Evolutionary conservation across 2,329 filamentous ascomycete genomes (phyloP).

Genomic region (Pochonia chlamydosporia): DNA sequence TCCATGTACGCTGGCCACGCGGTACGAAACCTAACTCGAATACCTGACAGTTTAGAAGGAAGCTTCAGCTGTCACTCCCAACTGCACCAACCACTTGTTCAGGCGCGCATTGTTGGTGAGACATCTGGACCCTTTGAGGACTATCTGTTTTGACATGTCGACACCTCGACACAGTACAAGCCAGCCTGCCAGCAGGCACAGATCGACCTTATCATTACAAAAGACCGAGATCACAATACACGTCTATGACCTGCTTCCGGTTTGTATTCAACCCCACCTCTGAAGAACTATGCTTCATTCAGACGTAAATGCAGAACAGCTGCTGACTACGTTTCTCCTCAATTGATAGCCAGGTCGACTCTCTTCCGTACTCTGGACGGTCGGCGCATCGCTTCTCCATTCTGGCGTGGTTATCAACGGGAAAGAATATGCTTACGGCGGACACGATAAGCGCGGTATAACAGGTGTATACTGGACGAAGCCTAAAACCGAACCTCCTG

Average conservation of each 20-base stretch:
- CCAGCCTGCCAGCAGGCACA: constrained; percentile 36
- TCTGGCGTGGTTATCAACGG: constrained; percentile 77
- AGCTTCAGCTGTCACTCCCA: too few relatives aligned
- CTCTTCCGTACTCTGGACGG: constrained; percentile 69
- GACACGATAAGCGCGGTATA: constrained; percentile 62
- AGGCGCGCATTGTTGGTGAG: background rate
- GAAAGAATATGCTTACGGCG: constrained; percentile 79
- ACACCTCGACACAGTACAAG: constrained; percentile 19
- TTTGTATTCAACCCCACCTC: constrained; percentile 29
- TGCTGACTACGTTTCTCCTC: background rate
- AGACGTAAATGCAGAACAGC: too few relatives aligned
- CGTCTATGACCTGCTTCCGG: constrained; percentile 71
- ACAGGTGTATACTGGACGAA: constrained; percentile 83
- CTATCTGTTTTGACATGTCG: constrained; percentile 16
- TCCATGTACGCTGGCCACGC: too few relatives aligned
- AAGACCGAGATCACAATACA: constrained; percentile 72
- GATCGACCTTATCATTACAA: constrained; percentile 62
- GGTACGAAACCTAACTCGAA: background rate
- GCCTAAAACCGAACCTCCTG: constrained; percentile 66
- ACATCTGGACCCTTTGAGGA: background rate
- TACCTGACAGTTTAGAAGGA: background rate
- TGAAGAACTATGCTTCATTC: background rate
- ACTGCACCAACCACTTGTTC: background rate
- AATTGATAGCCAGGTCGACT: constrained; percentile 59
- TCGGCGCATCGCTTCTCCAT: constrained; percentile 74